Evolutionary conservation across 2,329 filamentous ascomycete genomes (phyloP).

Genomic region (Aureobasidium leucospermi): DNA sequence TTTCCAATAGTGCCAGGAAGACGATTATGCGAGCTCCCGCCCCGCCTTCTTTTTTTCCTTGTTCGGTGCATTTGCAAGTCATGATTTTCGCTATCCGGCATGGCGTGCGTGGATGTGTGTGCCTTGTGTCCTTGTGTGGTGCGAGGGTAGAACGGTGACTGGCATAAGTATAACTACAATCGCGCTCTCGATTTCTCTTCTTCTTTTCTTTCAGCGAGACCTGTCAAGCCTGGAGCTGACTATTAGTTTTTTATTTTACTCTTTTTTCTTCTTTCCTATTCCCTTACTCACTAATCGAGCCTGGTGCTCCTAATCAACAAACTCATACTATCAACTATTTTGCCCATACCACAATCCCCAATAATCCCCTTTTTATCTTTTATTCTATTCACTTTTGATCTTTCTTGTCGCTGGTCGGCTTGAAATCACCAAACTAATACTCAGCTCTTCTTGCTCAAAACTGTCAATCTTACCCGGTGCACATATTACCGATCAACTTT

Average conservation of each 20-base stretch:
- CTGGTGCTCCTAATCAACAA: conserved; percentile 36
- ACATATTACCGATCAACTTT: not conserved
- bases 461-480: conserved; percentile 22
- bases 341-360: conserved; percentile 16
- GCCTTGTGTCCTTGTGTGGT: conserved; percentile 1
- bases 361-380: conserved; percentile 18
- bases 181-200: conserved; percentile 22
- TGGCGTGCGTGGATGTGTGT: not conserved
- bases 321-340: conserved; percentile 18
- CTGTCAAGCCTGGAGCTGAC: conserved; percentile 44
- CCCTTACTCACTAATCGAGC: conserved; percentile 31
- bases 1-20: conserved; percentile 17
- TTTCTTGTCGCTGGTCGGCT: conserved; percentile 37
- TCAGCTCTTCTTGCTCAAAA: conserved; percentile 43
- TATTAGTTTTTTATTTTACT: conserved; percentile 35
- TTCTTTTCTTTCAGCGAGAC: conserved; percentile 42
- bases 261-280: conserved; percentile 32
- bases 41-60: conserved; percentile 12
- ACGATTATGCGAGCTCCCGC: conserved; percentile 11
- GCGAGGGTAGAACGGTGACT: not conserved
- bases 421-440: conserved; percentile 31
- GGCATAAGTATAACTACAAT: conserved; percentile 17
- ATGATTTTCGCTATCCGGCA: conserved; percentile 1
- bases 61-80: not conserved
- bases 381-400: conserved; percentile 18